Base-by-base conservation (phyloP, 192 early-diverging fungal genomes). In the Coemansia sp. region DNA sequence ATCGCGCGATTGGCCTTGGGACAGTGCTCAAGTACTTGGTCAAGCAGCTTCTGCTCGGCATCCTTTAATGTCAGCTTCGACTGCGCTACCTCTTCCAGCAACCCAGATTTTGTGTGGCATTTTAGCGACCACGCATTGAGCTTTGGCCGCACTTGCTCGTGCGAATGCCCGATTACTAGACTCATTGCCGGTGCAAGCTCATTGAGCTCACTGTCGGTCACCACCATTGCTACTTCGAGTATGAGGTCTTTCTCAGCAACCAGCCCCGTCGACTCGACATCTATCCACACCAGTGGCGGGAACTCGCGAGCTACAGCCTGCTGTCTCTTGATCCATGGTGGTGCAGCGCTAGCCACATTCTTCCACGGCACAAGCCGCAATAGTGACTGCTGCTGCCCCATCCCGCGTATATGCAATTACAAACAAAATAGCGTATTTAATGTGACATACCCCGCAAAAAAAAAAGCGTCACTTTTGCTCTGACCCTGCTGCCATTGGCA, bases 91-190 rank as follows among this genome's bases (percentile, higher is more conserved):
- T 83, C 73, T 14, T 73, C 60, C 0, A 91, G 91, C 37, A 96
- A 77, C 4, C 94, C 94, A 15, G 90, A 84, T 82, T 85, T 40
- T 21, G 26, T 54, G 62, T 97, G 94, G 40, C 91, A 87, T 34
- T 87, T 63, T n/a, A 70, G 82, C 63, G 91, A 89, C 93, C 95
- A 97, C 21, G 87, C 86, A 44, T 92, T 84, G 91, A 97, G 94
- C 14, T 63, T 62, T 12, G 84, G 69, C 53, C 87, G 89, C 26
- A 50, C n/a, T 50, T 50, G 3, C 12, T 14, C 7, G 12, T 29
- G 26, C 14, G 46, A 29, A 6, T 50, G 26, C 48, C 81, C 75
- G 60, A 93, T 90, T 21, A 91, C 74, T 15, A 92, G 42, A 38
- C 78, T 67, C 41, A 43, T 21, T 32, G 62, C 83, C 68, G 88